Conservation (phyloP, 768 basidiomycete genomes). For the Tricholoma matsutake region DNA sequence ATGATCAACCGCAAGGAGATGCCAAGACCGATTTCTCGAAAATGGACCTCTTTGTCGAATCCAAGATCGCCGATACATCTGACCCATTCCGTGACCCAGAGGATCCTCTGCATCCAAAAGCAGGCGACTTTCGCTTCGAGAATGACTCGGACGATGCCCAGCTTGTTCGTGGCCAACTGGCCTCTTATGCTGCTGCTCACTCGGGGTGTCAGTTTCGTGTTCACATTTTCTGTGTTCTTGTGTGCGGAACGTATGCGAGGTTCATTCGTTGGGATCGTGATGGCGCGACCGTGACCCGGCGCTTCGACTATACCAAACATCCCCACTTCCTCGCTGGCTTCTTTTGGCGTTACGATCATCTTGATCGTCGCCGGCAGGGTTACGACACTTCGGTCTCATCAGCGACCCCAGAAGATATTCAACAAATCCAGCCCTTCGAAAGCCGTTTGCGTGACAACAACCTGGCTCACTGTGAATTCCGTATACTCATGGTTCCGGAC, state of each 20-base stretch:
- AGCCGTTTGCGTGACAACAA: background rate
- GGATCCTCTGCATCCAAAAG: background rate
- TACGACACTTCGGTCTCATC: constrained; percentile 15
- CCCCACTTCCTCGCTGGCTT: constrained; percentile 18
- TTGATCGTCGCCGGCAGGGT: constrained; percentile 14
- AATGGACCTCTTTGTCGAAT: background rate
- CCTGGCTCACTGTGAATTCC: background rate
- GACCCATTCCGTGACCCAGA: too few species aligned
- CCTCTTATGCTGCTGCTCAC: too few species aligned
- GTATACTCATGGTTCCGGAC: background rate
- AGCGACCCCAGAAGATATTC: background rate
- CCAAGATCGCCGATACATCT: too few species aligned
- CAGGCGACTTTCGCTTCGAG: background rate
- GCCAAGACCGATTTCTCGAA: background rate
- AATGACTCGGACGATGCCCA: too few species aligned
- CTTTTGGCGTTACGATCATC: constrained; percentile 20
- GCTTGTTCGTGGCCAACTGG: too few species aligned
- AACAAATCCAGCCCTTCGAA: constrained; percentile 2
- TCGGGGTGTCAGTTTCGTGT: constrained; percentile 12
- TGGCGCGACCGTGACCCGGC: constrained; percentile 24
- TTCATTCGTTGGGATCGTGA: constrained; percentile 33
- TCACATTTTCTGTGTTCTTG: constrained; percentile 28
- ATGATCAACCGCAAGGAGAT: too few species aligned
- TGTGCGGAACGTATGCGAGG: constrained; percentile 23
- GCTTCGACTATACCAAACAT: constrained; percentile 19